A percentile compares a stretch with the other conserved stretches of the same genome.
phyloP scores from a whole-genome alignment of 2,329 filamentous ascomycete species.

The Fusarium concolor region DNA sequence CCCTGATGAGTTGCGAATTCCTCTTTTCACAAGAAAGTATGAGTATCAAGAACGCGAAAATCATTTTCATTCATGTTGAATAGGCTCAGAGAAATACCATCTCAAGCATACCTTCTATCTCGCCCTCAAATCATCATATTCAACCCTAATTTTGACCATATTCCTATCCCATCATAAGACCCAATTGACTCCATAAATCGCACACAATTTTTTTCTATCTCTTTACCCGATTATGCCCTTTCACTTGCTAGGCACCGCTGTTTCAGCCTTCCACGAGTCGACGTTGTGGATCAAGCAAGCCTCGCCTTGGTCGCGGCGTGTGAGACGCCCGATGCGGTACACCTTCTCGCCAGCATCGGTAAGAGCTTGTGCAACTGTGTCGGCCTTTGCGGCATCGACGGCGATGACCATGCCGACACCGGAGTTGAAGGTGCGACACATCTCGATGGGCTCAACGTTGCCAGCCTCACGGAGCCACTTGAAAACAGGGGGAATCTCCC shows the following conservation, averaged over 20 bases:
- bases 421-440: slow-evolving; percentile 94
- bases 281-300: slow-evolving; percentile 52
- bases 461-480: slow-evolving; percentile 82
- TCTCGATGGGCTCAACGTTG: slow-evolving; percentile 81
- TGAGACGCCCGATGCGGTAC: slow-evolving; percentile 78
- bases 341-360: slow-evolving; percentile 75
- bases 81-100: slow-evolving; percentile 14
- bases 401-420: slow-evolving; percentile 95
- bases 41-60: slow-evolving; percentile 10
- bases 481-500: slow-evolving; percentile 84
- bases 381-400: slow-evolving; percentile 73
- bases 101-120: slow-evolving; percentile 26
- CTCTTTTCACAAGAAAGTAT: neutral
- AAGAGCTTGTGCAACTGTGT: slow-evolving; percentile 69
- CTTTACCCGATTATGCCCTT: slow-evolving; percentile 37
- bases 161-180: slow-evolving; percentile 30
- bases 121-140: slow-evolving; percentile 14
- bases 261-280: slow-evolving; percentile 49
- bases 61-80: slow-evolving; percentile 30
- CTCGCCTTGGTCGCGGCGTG: slow-evolving; percentile 61
- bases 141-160: slow-evolving; percentile 25
- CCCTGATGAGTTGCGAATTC: neutral
- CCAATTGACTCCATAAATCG: slow-evolving; percentile 35
- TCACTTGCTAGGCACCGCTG: slow-evolving; percentile 40
- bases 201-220: slow-evolving; percentile 21